phyloP scores from a whole-genome alignment of 2,329 filamentous ascomycete species.

The Chaetoscypha palmicola region DNA sequence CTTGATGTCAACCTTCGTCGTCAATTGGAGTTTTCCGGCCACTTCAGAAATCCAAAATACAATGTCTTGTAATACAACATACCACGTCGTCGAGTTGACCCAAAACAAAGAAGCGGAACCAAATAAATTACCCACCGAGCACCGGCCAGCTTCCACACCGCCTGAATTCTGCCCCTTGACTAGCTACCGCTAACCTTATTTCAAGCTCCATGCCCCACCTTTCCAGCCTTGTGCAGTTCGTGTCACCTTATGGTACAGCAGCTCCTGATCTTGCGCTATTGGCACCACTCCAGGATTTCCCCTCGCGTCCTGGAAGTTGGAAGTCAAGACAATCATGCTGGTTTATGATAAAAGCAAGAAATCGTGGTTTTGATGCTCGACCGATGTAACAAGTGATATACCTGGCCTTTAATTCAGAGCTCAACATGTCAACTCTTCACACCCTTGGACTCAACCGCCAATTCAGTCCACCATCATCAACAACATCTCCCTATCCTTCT shows the following conservation, averaged over 20 bases:
- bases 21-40: neutral
- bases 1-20: too few species aligned
- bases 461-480: neutral
- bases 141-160: neutral
- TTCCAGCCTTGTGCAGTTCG: conserved; percentile 3
- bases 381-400: conserved; percentile 1
- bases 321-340: neutral
- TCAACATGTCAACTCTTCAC: neutral
- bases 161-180: conserved; percentile 4
- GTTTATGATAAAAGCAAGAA: neutral
- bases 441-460: neutral
- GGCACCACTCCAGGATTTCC: too few species aligned
- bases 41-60: neutral
- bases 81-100: neutral
- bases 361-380: neutral
- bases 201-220: neutral
- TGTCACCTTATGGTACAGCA: neutral
- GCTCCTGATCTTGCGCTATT: too few species aligned
- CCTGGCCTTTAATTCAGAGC: neutral
- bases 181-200: neutral
- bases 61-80: neutral
- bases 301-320: too few species aligned
- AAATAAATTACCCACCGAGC: neutral
- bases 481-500: neutral
- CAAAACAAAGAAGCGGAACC: neutral